These are phyloP conservation scores for Plasmodium vinckei DNA, from an alignment of 169 alveolate genomes.

Conservation along the genomic window DNA sequence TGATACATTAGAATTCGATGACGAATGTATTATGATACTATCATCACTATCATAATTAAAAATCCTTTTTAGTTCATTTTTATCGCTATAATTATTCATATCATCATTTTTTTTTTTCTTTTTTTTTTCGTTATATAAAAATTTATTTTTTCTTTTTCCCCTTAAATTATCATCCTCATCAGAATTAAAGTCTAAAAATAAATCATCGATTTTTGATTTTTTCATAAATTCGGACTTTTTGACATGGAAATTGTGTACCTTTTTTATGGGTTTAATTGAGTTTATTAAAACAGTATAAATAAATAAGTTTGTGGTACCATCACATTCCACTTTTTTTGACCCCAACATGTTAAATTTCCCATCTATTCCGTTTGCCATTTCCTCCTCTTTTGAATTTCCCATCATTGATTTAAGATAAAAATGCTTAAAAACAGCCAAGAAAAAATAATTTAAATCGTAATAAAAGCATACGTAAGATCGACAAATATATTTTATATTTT, in stretches of 20 bases:
- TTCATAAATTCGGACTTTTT: slow-evolving; percentile 23
- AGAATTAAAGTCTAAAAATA: slow-evolving; percentile 10
- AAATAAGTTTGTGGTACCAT: slow-evolving; percentile 13
- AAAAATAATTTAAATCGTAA: slow-evolving; percentile 17
- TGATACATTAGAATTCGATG: background rate
- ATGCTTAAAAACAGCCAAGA: too few species aligned
- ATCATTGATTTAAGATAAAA: background rate
- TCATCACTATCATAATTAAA: slow-evolving; percentile 43
- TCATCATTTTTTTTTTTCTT: background rate
- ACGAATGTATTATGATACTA: slow-evolving; percentile 18
- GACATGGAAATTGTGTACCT: slow-evolving; percentile 10
- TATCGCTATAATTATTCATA: background rate
- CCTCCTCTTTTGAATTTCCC: background rate
- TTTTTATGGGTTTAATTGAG: slow-evolving; percentile 69
- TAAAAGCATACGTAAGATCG: slow-evolving; percentile 49
- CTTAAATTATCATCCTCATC: slow-evolving; percentile 28
- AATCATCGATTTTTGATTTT: slow-evolving; percentile 24
- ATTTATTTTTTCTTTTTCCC: slow-evolving; percentile 7
- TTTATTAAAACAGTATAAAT: slow-evolving; percentile 57
- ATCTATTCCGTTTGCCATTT: background rate
- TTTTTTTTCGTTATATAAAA: background rate
- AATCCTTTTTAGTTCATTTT: slow-evolving; percentile 23
- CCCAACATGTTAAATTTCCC: background rate
- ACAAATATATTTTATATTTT: slow-evolving; percentile 53
- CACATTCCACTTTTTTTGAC: background rate